Conservation (phyloP, 106 monocot species). For the Dendrobium officinale region DNA sequence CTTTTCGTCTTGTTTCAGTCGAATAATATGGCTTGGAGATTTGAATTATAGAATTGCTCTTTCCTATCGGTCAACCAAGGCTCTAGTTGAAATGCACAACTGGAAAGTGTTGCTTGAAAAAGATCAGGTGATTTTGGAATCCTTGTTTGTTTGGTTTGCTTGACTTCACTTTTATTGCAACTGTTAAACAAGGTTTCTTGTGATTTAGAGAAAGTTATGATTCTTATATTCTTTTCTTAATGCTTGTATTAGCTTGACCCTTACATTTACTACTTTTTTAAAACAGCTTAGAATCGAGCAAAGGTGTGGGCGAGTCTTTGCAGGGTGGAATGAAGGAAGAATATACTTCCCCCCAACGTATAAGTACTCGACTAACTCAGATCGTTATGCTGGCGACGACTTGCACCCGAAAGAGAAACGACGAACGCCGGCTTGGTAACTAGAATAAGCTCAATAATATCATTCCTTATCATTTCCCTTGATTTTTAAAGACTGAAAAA, state of each 20-base stretch:
- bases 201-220: conserved; percentile 7
- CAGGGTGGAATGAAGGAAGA: conserved; percentile 52
- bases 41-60: conserved; percentile 54
- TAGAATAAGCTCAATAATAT: background rate
- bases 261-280: background rate
- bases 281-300: conserved; percentile 56
- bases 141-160: background rate
- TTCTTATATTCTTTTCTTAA: conserved; percentile 16
- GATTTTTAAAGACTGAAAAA: background rate
- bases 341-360: conserved; percentile 68
- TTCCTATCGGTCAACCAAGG: conserved; percentile 49
- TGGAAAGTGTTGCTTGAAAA: conserved; percentile 61
- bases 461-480: background rate
- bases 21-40: conserved; percentile 57
- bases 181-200: conserved; percentile 12
- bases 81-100: conserved; percentile 60
- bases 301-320: conserved; percentile 45
- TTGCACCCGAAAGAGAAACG: conserved; percentile 51
- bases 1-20: conserved; percentile 19
- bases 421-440: conserved; percentile 55
- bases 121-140: conserved; percentile 35
- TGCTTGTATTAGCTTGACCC: background rate
- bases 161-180: background rate
- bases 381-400: conserved; percentile 52
- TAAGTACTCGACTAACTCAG: conserved; percentile 61